Base-by-base conservation (phyloP, 331 rosid species). In the Rhamnella rubrinervis region DNA sequence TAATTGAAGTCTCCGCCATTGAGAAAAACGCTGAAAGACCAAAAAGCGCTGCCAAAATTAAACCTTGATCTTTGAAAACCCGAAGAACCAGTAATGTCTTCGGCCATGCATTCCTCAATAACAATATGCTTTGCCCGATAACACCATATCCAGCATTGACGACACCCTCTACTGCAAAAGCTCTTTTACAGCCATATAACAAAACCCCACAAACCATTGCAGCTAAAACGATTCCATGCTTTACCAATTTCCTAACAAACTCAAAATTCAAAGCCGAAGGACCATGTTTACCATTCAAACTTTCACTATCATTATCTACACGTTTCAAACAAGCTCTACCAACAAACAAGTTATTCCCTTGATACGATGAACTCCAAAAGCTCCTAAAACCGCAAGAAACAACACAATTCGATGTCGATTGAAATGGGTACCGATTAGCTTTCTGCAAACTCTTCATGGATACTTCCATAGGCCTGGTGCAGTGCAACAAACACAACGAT, bases 11-110 rank as follows among this genome's bases (percentile, higher is more conserved):
- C 96, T 95, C 97, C 0, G 97, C 99, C 96, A 95, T 75, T 12
- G 99, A 95, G 87, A 95, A 95, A 79, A 95, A 95, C 1, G 99
- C 99, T 0, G 97, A 95, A 66, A 95, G 96, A 47, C 97, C 93
- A 85, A 95, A 79, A 77, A 95, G 99, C 68, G 85, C 23, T 1
- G 89, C 96, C 85, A 95, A 76, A 28, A 95, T 20, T 81, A 95
- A 67, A 11, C 99, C 99, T 68, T 95, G 97, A 78, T 95, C 99
- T 82, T 91, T 95, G 74, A 95, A 83, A 60, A 95, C 76, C 76
- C 63, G 82, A 74, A 95, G 96, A 67, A 95, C 80, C 75, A 67
- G 87, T 59, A 80, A 80, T 8, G 89, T 78, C 77, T 83, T 91
- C 0, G 99, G 99, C 99, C 97, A 95, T 5, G 96, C 73, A 79